Base-by-base conservation (phyloP, 768 basidiomycete species). In the Kwoniella sp. region DNA sequence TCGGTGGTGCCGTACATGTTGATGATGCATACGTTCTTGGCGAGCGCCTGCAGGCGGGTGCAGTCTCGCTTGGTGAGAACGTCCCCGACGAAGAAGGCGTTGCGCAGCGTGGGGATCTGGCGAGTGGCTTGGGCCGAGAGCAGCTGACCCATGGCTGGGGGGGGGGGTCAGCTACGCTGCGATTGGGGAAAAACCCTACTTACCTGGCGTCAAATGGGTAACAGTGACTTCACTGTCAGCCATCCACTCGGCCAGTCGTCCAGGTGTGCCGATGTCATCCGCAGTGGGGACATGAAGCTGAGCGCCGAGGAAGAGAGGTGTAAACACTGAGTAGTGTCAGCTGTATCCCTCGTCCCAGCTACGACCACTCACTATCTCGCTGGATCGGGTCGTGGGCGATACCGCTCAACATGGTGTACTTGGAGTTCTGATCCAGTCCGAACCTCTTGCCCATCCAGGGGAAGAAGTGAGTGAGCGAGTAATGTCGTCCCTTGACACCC, bases 1-100 rank as follows among this genome's bases (percentile, higher is more conserved):
- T 99, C 95, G 19, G 95, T 99, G 6, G 95, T 98, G 14, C 95
- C 95, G 73, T 96, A 99, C 95, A 99, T 99, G 79, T 99, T 99
- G 75, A 98, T 85, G 70, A 99, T 96, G 28, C 84, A 79, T 12
- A 92, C 90, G 63, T 98, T 95, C 11, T 83, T 78, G 2, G 93
- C 95, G 41, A 99, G 84, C 2, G 87, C 80, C 73, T 99, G 95
- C 2, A 99, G 80, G 29, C 95, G 87, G 34, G 87, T 82, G 67
- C 93, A 98, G 73, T 99, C 95, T 37, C 95, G 87, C 75, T 98
- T 99, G 56, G 95, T 98, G 49, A 99, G 83, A 36, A 98, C 84
- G 70, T 99, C 95, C n/a, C 95, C 95, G 38, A 99, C 95, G 71
- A 99, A 98, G 79, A 99, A 98, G 9, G 95, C 95, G 65, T 86